Percentiles rank a stretch among this genome's conserved stretches.
Evolutionary conservation across 345 rosid species (phyloP).

Genomic region (Erucastrum elatum): DNA sequence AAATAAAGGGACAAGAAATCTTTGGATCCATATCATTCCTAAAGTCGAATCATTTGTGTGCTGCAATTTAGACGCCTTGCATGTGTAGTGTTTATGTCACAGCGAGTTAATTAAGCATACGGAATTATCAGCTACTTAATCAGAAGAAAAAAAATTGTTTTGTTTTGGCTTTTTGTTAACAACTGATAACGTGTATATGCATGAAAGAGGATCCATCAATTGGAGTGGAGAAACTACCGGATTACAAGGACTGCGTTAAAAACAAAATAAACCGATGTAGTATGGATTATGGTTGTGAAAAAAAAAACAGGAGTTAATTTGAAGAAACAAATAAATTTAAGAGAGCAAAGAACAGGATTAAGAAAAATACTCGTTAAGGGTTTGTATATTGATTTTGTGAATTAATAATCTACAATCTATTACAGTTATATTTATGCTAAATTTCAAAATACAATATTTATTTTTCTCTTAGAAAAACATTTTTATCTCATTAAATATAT

Average conservation of each 20-base stretch:
- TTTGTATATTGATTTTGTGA: background rate
- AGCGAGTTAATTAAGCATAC: background rate
- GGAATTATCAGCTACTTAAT: background rate
- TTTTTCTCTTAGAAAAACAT: too few relatives aligned
- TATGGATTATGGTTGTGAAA: background rate
- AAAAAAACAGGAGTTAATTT: too few relatives aligned
- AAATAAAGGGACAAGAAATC: slow-evolving; percentile 31
- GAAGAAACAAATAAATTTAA: background rate
- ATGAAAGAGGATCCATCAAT: background rate
- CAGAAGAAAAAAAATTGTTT: background rate
- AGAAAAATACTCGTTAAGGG: background rate
- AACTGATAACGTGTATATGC: background rate
- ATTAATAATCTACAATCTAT: too few relatives aligned
- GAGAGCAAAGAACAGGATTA: too few relatives aligned
- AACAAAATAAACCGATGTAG: background rate
- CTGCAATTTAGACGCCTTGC: background rate
- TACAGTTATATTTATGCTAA: too few relatives aligned
- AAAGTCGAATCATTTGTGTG: background rate
- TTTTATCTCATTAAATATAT: too few relatives aligned
- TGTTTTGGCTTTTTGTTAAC: background rate
- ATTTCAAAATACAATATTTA: too few relatives aligned
- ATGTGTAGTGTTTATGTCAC: background rate
- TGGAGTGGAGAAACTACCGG: background rate
- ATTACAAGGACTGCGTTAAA: background rate
- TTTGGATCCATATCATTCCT: slow-evolving; percentile 17